Conservation (phyloP, 768 basidiomycete genomes). For the Saitozyma podzolica region DNA sequence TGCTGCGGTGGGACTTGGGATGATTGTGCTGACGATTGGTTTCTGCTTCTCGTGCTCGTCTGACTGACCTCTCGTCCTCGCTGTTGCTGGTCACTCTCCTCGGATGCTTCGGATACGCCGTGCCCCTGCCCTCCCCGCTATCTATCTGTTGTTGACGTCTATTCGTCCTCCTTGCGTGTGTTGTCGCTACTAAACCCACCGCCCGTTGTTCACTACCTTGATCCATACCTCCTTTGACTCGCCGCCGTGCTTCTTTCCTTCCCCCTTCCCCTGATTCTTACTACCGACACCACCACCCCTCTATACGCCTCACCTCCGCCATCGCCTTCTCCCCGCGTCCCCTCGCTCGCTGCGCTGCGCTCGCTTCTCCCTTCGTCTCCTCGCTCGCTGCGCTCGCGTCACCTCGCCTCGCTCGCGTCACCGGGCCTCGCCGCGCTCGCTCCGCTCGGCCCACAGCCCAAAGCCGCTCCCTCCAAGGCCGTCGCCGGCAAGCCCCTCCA, state of each 20-base stretch:
- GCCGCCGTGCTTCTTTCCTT: too few species aligned
- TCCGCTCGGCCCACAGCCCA: constrained; percentile 16
- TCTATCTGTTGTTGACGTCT: too few species aligned
- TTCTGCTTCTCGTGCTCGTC: neutral
- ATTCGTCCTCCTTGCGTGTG: too few species aligned
- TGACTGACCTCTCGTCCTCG: neutral
- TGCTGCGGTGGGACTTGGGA: neutral
- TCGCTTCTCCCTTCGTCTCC: neutral
- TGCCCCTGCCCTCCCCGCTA: too few species aligned
- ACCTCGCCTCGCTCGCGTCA: neutral
- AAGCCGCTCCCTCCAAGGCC: constrained; percentile 11
- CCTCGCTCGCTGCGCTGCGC: neutral
- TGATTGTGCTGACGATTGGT: constrained; percentile 7
- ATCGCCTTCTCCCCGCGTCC: too few species aligned
- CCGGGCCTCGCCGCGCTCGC: neutral
- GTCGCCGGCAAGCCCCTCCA: constrained; percentile 45
- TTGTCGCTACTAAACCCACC: too few species aligned
- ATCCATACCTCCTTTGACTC: too few species aligned
- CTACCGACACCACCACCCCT: too few species aligned
- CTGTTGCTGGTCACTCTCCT: neutral
- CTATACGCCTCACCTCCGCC: too few species aligned
- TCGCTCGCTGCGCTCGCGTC: neutral
- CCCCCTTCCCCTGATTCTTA: too few species aligned
- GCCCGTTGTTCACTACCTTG: too few species aligned
- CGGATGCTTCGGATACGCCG: too few species aligned